Conservation (phyloP, 1,284 basidiomycete genomes). For the Inonotus obliquus region DNA sequence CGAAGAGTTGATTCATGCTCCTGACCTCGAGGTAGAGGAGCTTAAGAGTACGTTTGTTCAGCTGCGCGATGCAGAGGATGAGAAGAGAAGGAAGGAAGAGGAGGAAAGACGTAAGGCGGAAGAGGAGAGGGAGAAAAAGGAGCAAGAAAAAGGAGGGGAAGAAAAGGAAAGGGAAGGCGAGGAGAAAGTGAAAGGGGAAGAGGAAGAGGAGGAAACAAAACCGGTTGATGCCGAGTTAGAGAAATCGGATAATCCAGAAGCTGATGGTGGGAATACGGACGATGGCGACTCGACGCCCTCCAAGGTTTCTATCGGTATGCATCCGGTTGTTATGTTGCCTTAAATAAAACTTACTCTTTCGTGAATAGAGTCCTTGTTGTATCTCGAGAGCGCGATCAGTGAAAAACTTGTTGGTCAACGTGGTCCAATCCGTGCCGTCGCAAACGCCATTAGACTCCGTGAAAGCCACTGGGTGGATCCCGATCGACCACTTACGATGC, state of each 20-base stretch:
- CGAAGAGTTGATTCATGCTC: constrained; percentile 1
- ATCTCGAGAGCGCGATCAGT: background rate
- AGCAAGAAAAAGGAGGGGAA: background rate
- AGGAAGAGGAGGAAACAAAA: background rate
- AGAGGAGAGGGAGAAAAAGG: constrained; percentile 1
- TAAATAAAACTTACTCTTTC: background rate
- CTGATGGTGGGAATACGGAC: background rate
- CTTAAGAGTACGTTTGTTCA: background rate
- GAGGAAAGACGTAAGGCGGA: background rate
- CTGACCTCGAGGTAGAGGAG: background rate
- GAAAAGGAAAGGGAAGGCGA: background rate
- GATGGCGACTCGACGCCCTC: background rate
- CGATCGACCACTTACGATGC: constrained; percentile 15
- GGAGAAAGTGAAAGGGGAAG: too few species aligned
- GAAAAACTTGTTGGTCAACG: constrained; percentile 13
- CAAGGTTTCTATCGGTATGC: background rate
- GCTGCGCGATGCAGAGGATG: constrained; percentile 6
- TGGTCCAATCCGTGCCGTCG: constrained; percentile 10
- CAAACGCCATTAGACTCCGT: constrained; percentile 12
- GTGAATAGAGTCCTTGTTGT: background rate
- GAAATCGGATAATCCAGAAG: background rate
- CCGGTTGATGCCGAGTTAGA: background rate
- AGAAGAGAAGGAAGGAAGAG: constrained; percentile 7
- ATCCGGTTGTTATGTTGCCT: background rate
- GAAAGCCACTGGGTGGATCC: constrained; percentile 15